A percentile compares a stretch with the other conserved stretches of the same genome.
Conservation (phyloP, 2,329 filamentous ascomycete species). For the Parasarocladium wereldwijsianum region DNA sequence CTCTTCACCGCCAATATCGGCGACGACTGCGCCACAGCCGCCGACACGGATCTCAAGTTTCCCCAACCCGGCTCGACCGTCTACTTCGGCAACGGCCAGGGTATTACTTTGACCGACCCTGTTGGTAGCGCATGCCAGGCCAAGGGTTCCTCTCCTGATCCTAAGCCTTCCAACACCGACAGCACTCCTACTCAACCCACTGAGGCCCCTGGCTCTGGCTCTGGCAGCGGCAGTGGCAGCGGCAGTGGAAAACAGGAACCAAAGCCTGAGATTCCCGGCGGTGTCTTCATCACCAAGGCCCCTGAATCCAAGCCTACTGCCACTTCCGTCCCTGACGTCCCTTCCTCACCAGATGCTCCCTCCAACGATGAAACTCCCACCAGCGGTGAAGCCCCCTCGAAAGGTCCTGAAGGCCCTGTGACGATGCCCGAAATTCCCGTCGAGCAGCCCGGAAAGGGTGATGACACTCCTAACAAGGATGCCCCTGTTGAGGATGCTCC, state of each 20-base stretch:
- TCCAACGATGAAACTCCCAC: slow-evolving; percentile 3
- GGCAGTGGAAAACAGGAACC: too few relatives aligned
- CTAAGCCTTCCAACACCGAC: too few relatives aligned
- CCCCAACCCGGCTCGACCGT: slow-evolving; percentile 45
- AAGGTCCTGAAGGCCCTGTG: slow-evolving; percentile 9
- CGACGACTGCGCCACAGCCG: slow-evolving; percentile 35
- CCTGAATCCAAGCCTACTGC: slow-evolving; percentile 8
- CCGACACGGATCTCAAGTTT: slow-evolving; percentile 40
- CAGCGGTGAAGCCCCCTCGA: slow-evolving; percentile 7
- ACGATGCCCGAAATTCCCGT: slow-evolving; percentile 3
- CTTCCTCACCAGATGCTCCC: slow-evolving; percentile 8
- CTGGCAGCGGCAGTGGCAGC: slow-evolving; percentile 7
- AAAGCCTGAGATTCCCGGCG: slow-evolving; percentile 16
- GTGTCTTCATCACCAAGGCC: slow-evolving; percentile 23
- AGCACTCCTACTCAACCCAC: background rate
- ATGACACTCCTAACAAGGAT: background rate
- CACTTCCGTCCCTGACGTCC: slow-evolving; percentile 6
- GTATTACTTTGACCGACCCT: slow-evolving; percentile 17
- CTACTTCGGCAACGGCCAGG: slow-evolving; percentile 27
- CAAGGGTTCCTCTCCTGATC: slow-evolving; percentile 9
- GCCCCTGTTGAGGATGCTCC: slow-evolving; percentile 1
- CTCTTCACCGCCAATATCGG: slow-evolving; percentile 56
- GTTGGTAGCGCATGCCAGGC: too few relatives aligned
- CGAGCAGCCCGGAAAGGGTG: background rate
- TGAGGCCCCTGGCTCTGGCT: slow-evolving; percentile 6